Conservation (phyloP, 106 monocot species). For the Cymbidium sinense region DNA sequence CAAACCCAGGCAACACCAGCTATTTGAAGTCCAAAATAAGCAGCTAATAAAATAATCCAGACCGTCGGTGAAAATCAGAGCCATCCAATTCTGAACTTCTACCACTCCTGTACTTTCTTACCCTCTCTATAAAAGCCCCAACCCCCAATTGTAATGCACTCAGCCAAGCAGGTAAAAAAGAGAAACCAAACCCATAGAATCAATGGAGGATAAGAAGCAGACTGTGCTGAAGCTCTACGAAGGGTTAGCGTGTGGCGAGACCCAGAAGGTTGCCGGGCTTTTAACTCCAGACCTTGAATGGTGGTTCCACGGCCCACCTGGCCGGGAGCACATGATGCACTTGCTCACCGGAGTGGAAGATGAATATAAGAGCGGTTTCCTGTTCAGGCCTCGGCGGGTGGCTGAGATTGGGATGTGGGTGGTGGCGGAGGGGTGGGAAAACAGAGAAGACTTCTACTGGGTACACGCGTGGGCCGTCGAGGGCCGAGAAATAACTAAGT, state of each 20-base stretch:
- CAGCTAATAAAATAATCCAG: neutral
- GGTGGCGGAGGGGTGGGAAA: conserved; percentile 46
- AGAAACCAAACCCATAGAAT: neutral
- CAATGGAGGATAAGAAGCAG: conserved; percentile 10
- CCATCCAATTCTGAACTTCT: neutral
- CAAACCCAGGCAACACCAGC: neutral
- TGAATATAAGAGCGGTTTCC: conserved; percentile 3
- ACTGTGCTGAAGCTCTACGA: conserved; percentile 32
- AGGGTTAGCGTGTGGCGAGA: conserved; percentile 17
- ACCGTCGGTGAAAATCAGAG: neutral
- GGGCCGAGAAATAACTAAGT: conserved; percentile 29
- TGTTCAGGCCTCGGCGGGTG: conserved; percentile 27
- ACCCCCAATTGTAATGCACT: neutral
- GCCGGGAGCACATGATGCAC: conserved; percentile 41
- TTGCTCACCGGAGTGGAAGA: conserved; percentile 27
- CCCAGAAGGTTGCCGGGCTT: conserved; percentile 14
- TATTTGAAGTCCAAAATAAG: neutral
- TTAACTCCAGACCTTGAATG: conserved; percentile 39
- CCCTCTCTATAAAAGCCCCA: neutral
- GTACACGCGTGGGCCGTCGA: conserved; percentile 43
- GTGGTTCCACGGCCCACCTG: conserved; percentile 52
- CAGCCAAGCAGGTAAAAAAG: neutral
- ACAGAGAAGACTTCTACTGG: conserved; percentile 26
- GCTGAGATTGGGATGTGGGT: conserved; percentile 31
- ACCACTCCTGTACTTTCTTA: neutral